phyloP scores from a whole-genome alignment of 192 early-diverging fungal genomes.

The Lobosporangium transversale region DNA sequence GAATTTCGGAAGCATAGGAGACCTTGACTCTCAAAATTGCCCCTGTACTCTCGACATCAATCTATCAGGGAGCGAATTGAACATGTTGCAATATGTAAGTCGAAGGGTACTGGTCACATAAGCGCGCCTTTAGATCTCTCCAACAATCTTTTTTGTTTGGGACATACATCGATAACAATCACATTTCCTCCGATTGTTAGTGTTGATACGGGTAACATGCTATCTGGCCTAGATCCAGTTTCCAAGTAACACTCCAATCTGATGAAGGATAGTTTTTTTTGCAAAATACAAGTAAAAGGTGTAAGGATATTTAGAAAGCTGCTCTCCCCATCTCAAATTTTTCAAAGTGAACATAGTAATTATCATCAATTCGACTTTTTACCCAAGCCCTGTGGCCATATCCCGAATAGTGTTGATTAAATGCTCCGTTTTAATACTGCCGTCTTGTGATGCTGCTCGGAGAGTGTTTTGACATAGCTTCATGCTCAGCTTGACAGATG shows the following conservation, averaged over 20 bases:
- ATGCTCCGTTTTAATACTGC: slow-evolving; percentile 38
- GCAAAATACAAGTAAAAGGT: no score
- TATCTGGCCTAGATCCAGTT: slow-evolving; percentile 26
- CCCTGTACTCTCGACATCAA: slow-evolving; percentile 52
- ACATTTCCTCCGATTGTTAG: slow-evolving; percentile 48
- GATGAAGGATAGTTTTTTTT: no score
- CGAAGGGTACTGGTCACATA: no score
- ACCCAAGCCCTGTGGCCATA: slow-evolving; percentile 47
- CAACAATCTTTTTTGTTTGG: no score
- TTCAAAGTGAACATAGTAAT: no score
- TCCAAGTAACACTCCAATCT: slow-evolving; percentile 49
- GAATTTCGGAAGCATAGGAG: slow-evolving; percentile 45
- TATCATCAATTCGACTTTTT: no score
- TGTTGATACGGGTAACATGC: slow-evolving; percentile 32
- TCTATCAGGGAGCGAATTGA: slow-evolving; percentile 27
- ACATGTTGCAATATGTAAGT: not conserved
- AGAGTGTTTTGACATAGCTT: slow-evolving; percentile 45
- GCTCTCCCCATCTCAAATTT: no score
- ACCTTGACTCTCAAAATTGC: slow-evolving; percentile 45
- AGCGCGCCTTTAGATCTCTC: no score
- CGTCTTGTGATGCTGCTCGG: slow-evolving; percentile 48
- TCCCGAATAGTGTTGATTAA: slow-evolving; percentile 38
- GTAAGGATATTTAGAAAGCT: no score
- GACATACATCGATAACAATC: slow-evolving; percentile 50
- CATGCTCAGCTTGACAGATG: slow-evolving; percentile 39